Evolutionary conservation across 805 yeast genomes (phyloP).

Genomic region (Saturnispora dispora): DNA sequence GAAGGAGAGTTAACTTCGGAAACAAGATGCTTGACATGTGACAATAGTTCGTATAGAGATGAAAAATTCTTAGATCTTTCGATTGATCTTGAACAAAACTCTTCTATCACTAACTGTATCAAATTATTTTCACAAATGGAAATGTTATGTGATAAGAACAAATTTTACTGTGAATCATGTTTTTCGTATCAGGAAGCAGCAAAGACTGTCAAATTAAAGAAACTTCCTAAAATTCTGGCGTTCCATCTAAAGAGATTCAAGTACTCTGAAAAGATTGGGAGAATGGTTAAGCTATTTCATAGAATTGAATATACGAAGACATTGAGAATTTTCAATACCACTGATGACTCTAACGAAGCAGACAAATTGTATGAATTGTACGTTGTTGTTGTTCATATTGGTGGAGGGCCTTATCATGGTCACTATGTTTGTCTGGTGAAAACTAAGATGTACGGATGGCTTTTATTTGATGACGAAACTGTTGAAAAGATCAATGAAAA

Average conservation of each 20-base stretch:
- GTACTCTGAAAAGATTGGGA: conserved; percentile 72
- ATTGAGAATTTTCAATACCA: conserved; percentile 61
- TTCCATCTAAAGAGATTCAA: conserved; percentile 88
- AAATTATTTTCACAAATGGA: conserved; percentile 81
- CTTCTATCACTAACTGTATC: conserved; percentile 67
- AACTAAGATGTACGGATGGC: conserved; percentile 74
- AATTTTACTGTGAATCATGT: conserved; percentile 88
- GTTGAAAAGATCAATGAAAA: conserved; percentile 81
- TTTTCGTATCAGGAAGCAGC: conserved; percentile 90
- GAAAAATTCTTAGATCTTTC: conserved; percentile 84
- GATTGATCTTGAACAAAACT: conserved; percentile 69
- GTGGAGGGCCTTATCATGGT: conserved; percentile 97
- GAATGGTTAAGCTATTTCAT: conserved; percentile 80
- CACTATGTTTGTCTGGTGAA: conserved; percentile 87
- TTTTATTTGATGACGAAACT: conserved; percentile 89
- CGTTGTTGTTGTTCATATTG: conserved; percentile 87
- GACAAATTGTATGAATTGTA: conserved; percentile 69
- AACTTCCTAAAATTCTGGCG: conserved; percentile 69
- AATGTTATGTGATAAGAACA: conserved; percentile 75
- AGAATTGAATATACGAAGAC: conserved; percentile 72
- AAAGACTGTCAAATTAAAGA: conserved; percentile 72
- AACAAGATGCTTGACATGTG: conserved; percentile 86
- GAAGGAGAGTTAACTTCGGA: conserved; percentile 82
- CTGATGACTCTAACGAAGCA: conserved; percentile 41
- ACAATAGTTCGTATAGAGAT: conserved; percentile 67